These are phyloP conservation scores for Spirogloea muscicola DNA, from an alignment of 139 green algal species.

Conservation along the genomic window DNA sequence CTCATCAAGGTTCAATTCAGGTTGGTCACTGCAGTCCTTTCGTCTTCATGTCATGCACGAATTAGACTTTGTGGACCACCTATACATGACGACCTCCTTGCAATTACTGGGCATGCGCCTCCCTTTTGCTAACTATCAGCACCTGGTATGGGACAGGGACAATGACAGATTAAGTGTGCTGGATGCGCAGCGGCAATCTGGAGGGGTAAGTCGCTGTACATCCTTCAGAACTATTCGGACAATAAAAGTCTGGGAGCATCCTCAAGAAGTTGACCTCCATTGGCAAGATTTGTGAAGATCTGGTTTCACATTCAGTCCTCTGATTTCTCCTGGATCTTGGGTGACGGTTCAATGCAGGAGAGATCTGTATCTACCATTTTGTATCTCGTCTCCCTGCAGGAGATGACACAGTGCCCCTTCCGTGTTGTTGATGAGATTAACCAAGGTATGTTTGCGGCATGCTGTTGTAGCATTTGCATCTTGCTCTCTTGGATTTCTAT, in stretches of 20 bases:
- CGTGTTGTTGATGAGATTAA: conserved; percentile 99
- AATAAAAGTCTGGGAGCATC: neutral
- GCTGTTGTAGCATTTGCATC: neutral
- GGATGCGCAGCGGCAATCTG: conserved; percentile 73
- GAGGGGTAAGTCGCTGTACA: conserved; percentile 56
- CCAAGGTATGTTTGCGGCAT: conserved; percentile 57
- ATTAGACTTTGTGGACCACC: too few species aligned
- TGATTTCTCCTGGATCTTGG: neutral
- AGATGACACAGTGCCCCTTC: conserved; percentile 84
- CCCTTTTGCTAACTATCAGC: too few species aligned
- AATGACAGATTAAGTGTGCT: too few species aligned
- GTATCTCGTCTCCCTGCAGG: conserved; percentile 94
- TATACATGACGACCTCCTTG: too few species aligned
- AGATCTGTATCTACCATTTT: conserved; percentile 92
- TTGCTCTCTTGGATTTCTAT: neutral
- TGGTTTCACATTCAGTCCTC: conserved; percentile 10
- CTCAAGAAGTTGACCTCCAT: neutral
- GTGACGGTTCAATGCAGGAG: conserved; percentile 57
- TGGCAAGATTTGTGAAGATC: neutral
- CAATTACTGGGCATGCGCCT: too few species aligned
- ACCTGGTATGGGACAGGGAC: too few species aligned
- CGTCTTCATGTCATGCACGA: too few species aligned
- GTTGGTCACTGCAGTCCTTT: too few species aligned
- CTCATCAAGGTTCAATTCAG: conserved; percentile 50
- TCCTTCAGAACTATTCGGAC: neutral